Conservation (phyloP, 176 grass and related monocot species). For the Aegilops umbellulata region DNA sequence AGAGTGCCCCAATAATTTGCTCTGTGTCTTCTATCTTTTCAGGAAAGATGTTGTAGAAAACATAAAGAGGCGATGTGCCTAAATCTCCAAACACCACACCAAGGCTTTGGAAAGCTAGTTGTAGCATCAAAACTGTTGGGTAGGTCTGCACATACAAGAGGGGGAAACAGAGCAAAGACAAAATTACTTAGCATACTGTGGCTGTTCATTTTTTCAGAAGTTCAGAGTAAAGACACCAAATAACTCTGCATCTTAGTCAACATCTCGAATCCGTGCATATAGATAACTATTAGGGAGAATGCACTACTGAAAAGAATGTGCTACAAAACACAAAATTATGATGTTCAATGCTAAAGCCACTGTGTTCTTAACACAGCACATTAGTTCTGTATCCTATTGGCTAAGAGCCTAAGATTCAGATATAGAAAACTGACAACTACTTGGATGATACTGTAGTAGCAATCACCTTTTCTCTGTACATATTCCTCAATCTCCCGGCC, state of each 20-base stretch:
- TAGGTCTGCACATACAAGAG: constrained; percentile 54
- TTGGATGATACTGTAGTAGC: neutral
- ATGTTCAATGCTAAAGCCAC: neutral
- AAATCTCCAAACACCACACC: constrained; percentile 83
- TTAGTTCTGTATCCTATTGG: neutral
- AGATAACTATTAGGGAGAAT: neutral
- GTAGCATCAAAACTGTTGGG: constrained; percentile 53
- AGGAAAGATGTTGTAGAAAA: constrained; percentile 80
- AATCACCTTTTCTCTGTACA: constrained; percentile 89
- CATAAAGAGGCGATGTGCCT: constrained; percentile 86
- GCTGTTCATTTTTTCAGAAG: neutral
- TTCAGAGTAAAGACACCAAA: neutral
- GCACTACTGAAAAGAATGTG: neutral
- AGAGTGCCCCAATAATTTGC: constrained; percentile 76
- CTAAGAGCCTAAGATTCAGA: neutral
- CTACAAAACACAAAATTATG: neutral
- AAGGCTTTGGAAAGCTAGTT: constrained; percentile 79
- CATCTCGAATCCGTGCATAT: neutral
- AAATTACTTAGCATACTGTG: neutral
- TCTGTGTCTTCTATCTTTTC: constrained; percentile 56
- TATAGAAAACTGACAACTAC: neutral
- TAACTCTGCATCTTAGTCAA: neutral
- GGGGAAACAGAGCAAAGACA: neutral
- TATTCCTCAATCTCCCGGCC: constrained; percentile 57
- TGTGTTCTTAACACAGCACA: neutral